Base-by-base conservation (phyloP, 2,329 filamentous ascomycete species). In the Penicillium sp. region DNA sequence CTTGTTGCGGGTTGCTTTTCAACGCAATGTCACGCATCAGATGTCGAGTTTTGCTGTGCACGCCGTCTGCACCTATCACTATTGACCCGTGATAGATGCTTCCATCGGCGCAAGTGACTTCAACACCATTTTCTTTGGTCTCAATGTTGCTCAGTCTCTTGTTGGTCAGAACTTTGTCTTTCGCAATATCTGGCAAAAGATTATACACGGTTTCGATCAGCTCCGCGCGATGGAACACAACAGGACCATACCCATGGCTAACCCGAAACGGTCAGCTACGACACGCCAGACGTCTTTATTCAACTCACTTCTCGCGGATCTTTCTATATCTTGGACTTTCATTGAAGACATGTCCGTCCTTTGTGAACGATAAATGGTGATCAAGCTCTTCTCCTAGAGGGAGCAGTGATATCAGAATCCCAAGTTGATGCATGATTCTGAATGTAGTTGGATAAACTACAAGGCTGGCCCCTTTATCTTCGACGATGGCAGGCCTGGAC, bases 401-500 rank as follows among this genome's bases (percentile, higher is more conserved):
- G 8, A 57, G 23, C 5, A 49, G 32, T 6, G 47, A 11, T 26
- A 58, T 23, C 16, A 57, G n/a, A 19, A 73, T 44, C 2, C 70
- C 70, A 14, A 74, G 44, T 49, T 74, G 70, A 44, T 71, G 59
- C 19, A 72, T 47, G 18, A 56, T 45, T 8, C 45, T 66, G 7
- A 68, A 26, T 9, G 63, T 59, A 8, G 64, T 55, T 0, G 70
- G 63, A 14, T 58, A 61, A 2, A 72, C 48, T 1, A 70, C 51
- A 1, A 72, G 46, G 16, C 65, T 64, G 6, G 69, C 67, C 7
- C 70, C 71, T 18, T 55, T 54, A 26, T 65, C 64, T 29, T 62
- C 59, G 40, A 65, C 60, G 4, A 72, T 54, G 8, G 58, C 46
- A 1, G 53, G 41, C 27, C 67, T 55, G 32, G 65, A 55, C 51